phyloP scores from a whole-genome alignment of 2,329 filamentous ascomycete species.

The Zasmidium citrigriseum region DNA sequence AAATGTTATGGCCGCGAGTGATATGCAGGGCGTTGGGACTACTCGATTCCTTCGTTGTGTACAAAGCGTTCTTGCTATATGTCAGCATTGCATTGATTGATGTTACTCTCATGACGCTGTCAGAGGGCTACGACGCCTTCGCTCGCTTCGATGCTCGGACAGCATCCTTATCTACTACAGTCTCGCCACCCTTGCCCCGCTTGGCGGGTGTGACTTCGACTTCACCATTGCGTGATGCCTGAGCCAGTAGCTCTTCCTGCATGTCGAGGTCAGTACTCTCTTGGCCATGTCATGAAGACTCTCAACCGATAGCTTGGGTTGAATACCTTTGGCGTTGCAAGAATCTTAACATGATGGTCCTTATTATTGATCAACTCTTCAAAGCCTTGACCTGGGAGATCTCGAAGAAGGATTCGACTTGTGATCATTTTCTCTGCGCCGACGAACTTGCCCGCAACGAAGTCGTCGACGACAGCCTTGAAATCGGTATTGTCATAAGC shows the following conservation, averaged over 20 bases:
- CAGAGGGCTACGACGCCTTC: too few relatives aligned
- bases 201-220: not conserved
- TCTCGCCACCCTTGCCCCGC: not conserved
- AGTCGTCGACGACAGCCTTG: slow-evolving; percentile 8
- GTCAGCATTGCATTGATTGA: too few relatives aligned
- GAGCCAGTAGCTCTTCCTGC: not conserved
- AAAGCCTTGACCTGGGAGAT: slow-evolving; percentile 6
- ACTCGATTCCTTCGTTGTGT: too few relatives aligned
- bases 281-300: too few relatives aligned
- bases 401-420: slow-evolving; percentile 8
- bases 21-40: too few relatives aligned
- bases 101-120: too few relatives aligned
- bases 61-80: too few relatives aligned
- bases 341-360: slow-evolving; percentile 15
- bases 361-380: slow-evolving; percentile 14
- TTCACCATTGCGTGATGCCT: not conserved
- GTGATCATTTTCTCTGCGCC: slow-evolving; percentile 15
- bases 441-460: slow-evolving; percentile 7
- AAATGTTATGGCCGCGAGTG: too few relatives aligned
- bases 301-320: not conserved
- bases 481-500: slow-evolving; percentile 23
- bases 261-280: not conserved
- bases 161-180: not conserved
- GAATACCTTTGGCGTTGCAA: slow-evolving; percentile 8
- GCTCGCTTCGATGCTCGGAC: too few relatives aligned